Conservation (phyloP, 257 asterid species). For the Primulina eburnea region DNA sequence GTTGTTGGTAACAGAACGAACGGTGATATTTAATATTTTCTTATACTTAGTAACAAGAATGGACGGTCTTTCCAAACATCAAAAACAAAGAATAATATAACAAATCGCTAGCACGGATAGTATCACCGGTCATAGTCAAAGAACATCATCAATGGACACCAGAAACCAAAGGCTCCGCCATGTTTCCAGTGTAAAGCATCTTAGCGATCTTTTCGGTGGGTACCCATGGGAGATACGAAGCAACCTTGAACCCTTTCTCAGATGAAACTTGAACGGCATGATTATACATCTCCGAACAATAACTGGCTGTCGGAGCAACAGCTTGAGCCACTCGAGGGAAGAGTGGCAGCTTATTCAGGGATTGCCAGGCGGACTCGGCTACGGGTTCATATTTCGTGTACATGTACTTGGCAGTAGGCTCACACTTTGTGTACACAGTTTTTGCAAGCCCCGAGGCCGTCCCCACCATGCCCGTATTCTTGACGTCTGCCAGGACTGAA, state of each 20-base stretch:
- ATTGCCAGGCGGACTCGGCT: slow-evolving; percentile 75
- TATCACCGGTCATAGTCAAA: not conserved
- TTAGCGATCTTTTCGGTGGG: slow-evolving; percentile 73
- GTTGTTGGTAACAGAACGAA: too few species aligned
- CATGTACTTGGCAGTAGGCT: slow-evolving; percentile 75
- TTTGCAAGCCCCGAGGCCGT: slow-evolving; percentile 77
- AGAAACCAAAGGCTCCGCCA: slow-evolving; percentile 23
- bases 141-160: slow-evolving; percentile 25
- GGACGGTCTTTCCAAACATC: not conserved
- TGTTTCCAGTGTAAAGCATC: slow-evolving; percentile 33
- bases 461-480: slow-evolving; percentile 61
- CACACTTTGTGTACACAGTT: slow-evolving; percentile 60
- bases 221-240: slow-evolving; percentile 69
- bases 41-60: too few species aligned
- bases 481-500: slow-evolving; percentile 59
- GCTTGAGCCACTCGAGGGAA: slow-evolving; percentile 71
- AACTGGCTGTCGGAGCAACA: slow-evolving; percentile 69
- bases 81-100: not conserved
- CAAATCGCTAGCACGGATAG: not conserved
- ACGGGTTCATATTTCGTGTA: slow-evolving; percentile 77
- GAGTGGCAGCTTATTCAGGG: slow-evolving; percentile 65
- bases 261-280: slow-evolving; percentile 59
- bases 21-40: too few species aligned
- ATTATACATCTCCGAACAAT: slow-evolving; percentile 66
- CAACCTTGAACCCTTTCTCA: slow-evolving; percentile 70